Base-by-base conservation (phyloP, 2,329 filamentous ascomycete genomes). In the Hypoxylon sp. region DNA sequence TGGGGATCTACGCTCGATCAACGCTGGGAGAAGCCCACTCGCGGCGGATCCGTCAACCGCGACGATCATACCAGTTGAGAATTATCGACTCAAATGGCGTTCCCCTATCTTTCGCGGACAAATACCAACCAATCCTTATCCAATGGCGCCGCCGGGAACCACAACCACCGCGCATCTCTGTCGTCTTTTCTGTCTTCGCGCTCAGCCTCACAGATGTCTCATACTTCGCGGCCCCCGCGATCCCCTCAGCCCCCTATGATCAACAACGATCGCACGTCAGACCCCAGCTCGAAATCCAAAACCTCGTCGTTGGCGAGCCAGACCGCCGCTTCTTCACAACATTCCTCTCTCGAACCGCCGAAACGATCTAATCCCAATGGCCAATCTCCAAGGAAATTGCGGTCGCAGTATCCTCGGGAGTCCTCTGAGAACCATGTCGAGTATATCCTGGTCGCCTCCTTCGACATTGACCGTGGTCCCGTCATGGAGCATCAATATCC, bases 401-500 rank as follows among this genome's bases (percentile, higher is more conserved):
- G 88, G 61, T 91, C 91, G 19, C 91, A 94, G 74, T 94, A 94
- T 74, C 91, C 91, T 14, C 84, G 88, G n/a, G 85, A 90, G 61
- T 87, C 88, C 9, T 82, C 84, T 5, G 91, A 98, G 78, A 96
- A 96, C 74, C 96, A 99, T 90, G 96, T 99, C 80, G 96, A 99
- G 78, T 99, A 98, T 77, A 98, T 99, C 56, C 84, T 99, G 56
- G 96, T 99, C 58, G 96, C 96, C 3, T 97, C 94, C 2, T 99
- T 99, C 80, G 94, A 98, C 79, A 97, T 98, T 74, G 95, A 98
- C 78, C 90, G 93, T 56, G 96, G 96, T 2, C 95, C 95, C 48
- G 90, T 97, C 73, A 98, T 99, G 96, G 96, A 99, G 77, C 94
- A 99, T 77, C 96, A 99, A 77, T 99, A 95, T 76, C 96, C 96